Percentiles rank a stretch among this genome's conserved stretches.
phyloP scores from a whole-genome alignment of 164 flowering plant genomes.

The Kingdonia uniflora region DNA sequence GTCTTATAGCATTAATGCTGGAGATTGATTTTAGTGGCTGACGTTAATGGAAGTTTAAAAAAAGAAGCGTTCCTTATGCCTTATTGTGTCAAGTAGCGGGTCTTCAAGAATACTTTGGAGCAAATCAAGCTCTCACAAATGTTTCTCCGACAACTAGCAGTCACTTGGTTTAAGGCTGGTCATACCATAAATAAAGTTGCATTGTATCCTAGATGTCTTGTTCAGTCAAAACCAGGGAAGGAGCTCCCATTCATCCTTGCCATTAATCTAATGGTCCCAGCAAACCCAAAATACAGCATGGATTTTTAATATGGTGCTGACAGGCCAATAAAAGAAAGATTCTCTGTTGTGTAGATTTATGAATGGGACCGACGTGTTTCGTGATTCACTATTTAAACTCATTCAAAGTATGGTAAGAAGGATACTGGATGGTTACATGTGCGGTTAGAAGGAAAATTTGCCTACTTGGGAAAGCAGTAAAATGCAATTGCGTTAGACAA shows the following conservation, averaged over 20 bases:
- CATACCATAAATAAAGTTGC: slow-evolving; percentile 31
- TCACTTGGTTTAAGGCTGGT: slow-evolving; percentile 33
- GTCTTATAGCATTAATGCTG: slow-evolving; percentile 69
- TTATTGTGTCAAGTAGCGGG: slow-evolving; percentile 89
- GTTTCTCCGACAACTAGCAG: slow-evolving; percentile 33
- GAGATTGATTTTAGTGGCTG: slow-evolving; percentile 63
- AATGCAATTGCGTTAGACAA: slow-evolving; percentile 75
- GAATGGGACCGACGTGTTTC: too few species aligned
- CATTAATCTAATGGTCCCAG: slow-evolving; percentile 84
- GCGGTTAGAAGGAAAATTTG: slow-evolving; percentile 98
- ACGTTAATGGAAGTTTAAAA: slow-evolving; percentile 81
- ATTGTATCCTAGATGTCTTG: too few species aligned
- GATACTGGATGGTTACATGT: slow-evolving; percentile 98
- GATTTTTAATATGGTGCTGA: too few species aligned
- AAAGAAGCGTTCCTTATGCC: slow-evolving; percentile 62
- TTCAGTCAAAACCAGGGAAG: slow-evolving; percentile 80
- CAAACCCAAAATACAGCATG: too few species aligned
- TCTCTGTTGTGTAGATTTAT: too few species aligned
- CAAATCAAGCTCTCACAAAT: slow-evolving; percentile 49
- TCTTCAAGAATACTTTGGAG: slow-evolving; percentile 76
- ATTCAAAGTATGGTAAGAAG: too few species aligned
- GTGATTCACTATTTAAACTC: too few species aligned
- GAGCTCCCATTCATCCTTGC: slow-evolving; percentile 74
- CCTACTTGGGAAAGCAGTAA: slow-evolving; percentile 85
- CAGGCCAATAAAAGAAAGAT: too few species aligned